Conservation (phyloP, 768 basidiomycete genomes). For the Solioccasus polychromus region DNA sequence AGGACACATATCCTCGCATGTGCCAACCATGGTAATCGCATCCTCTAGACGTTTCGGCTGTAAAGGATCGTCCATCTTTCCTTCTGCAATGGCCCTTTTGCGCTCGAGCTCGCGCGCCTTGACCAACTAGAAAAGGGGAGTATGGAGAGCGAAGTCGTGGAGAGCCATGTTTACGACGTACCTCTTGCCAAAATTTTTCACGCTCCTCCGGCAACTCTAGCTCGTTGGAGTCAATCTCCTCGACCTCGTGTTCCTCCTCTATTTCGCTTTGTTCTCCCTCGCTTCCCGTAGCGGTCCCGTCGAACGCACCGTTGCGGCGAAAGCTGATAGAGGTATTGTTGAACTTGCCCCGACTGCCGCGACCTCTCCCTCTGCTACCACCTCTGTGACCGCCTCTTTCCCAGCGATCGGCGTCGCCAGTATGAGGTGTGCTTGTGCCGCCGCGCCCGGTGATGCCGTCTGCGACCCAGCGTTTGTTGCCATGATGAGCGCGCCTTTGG, state of each 20-base stretch:
- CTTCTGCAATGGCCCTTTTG: slow-evolving; percentile 72
- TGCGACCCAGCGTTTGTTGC: slow-evolving; percentile 65
- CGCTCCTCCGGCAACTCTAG: slow-evolving; percentile 60
- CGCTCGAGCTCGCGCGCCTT: slow-evolving; percentile 71
- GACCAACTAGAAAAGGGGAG: slow-evolving; percentile 47
- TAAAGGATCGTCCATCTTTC: slow-evolving; percentile 84
- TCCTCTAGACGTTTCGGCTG: slow-evolving; percentile 80
- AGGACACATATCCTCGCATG: slow-evolving; percentile 93
- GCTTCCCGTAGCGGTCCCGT: slow-evolving; percentile 31
- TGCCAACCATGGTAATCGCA: slow-evolving; percentile 90
- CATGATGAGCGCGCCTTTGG: slow-evolving; percentile 33
- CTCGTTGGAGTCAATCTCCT: slow-evolving; percentile 44
- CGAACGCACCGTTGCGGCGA: slow-evolving; percentile 23
- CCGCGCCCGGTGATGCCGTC: slow-evolving; percentile 34
- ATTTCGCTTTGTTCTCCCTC: slow-evolving; percentile 36
- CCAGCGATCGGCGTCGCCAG: slow-evolving; percentile 53
- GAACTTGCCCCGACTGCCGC: slow-evolving; percentile 37
- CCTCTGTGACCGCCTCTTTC: slow-evolving; percentile 61
- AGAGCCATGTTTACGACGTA: slow-evolving; percentile 33
- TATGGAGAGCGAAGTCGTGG: slow-evolving; percentile 21
- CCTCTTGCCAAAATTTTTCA: slow-evolving; percentile 72
- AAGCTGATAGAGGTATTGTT: slow-evolving; percentile 40
- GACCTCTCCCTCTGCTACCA: slow-evolving; percentile 45
- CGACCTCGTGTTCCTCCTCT: slow-evolving; percentile 29
- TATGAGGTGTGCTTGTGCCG: slow-evolving; percentile 34